Base-by-base conservation (phyloP, 2,329 filamentous ascomycete species). In the Colletotrichum sublineola region DNA sequence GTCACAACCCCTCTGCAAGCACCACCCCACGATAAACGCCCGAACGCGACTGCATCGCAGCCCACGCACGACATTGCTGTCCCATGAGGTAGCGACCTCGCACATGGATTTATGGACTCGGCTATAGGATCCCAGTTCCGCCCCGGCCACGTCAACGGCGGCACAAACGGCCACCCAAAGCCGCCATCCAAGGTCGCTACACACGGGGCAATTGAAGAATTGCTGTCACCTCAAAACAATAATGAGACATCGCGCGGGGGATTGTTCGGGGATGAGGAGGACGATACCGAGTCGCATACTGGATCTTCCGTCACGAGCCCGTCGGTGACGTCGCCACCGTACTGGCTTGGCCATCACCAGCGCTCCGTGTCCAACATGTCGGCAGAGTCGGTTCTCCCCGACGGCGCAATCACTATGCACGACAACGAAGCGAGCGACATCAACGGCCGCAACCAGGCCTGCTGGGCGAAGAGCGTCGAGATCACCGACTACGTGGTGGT, bases 401-500 rank as follows among this genome's bases (percentile, higher is more conserved):
- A 80, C 0, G 88, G 88, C 46, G 88, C 86, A 55, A 92, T 92
- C 75, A 90, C 86, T 9, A 81, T 92, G 71, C 88, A 86, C 74
- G 90, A 92, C 78, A 91, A 92, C 79, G 89, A 91, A 75, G 85
- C 84, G 44, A 85, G 83, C 72, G 85, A 86, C 56, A 80, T 83
- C 62, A 82, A 86, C 73, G 85, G 86, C 63, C 82, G 85, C 71
- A 89, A 88, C 78, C 85, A 83, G 73, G 89, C 88, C 15, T 92
- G 90, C 80, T 92, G 90, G 90, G 90, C 90, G 40, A 87, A 85
- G 81, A 90, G 88, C 78, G 90, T 91, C 66, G 85, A 88, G 75
- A 85, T 92, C 53, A 83, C 86, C 48, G 87, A 89, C 77, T 83
- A 88, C 78, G 87, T 88, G 14, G 76, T 89, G 29, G 86, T 92